Conservation (phyloP, 768 basidiomycete genomes). For the Podaxis mareebaensis region DNA sequence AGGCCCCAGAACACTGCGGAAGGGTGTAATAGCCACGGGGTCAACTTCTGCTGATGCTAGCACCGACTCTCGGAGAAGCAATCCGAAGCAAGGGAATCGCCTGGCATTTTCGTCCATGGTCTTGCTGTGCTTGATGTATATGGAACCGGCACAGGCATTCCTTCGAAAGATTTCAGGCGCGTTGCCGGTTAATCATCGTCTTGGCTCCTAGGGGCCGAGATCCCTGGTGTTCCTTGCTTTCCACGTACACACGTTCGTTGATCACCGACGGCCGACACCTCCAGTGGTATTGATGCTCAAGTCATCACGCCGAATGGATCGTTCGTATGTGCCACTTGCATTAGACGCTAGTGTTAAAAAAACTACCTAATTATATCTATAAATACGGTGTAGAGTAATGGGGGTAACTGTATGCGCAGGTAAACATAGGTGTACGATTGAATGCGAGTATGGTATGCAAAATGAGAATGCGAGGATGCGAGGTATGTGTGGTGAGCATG, state of each 20-base stretch:
- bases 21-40: not conserved
- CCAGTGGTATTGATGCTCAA: not conserved
- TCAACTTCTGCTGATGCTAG: not conserved
- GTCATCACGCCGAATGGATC: not conserved
- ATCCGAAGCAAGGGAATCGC: not conserved
- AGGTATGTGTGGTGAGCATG: not conserved
- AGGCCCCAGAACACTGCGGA: not conserved
- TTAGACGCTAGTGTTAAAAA: not conserved
- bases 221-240: not conserved
- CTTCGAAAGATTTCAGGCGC: not conserved
- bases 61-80: not conserved
- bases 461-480: not conserved
- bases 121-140: not conserved
- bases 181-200: not conserved
- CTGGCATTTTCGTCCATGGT: not conserved
- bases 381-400: slow-evolving; percentile 3
- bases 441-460: slow-evolving; percentile 6
- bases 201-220: not conserved
- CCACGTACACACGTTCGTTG: not conserved
- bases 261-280: not conserved
- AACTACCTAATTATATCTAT: slow-evolving; percentile 11
- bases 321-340: not conserved
- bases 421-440: not conserved
- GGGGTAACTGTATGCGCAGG: slow-evolving; percentile 4
- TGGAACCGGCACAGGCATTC: not conserved